A percentile compares a stretch with the other conserved stretches of the same genome.
Conservation (phyloP, 441 rosid genomes). For the Adansonia madagascariensis region DNA sequence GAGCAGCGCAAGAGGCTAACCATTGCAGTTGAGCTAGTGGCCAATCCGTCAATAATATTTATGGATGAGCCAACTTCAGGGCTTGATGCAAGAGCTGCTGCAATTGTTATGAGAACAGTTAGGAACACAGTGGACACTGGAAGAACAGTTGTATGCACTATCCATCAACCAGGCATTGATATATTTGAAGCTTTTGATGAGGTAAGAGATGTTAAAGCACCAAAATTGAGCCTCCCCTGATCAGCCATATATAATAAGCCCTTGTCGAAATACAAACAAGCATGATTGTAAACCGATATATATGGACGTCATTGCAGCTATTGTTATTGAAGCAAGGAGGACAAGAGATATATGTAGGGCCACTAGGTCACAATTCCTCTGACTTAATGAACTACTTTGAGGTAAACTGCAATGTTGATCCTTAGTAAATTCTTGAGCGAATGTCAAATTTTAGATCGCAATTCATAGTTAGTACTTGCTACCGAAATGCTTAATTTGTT, state of each 20-base stretch:
- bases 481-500: too few species aligned
- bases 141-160: conserved; percentile 85
- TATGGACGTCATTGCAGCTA: conserved; percentile 42
- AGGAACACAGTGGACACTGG: conserved; percentile 86
- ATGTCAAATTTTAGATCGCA: too few species aligned
- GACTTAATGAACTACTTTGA: conserved; percentile 49
- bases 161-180: conserved; percentile 87
- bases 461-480: too few species aligned
- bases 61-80: conserved; percentile 92
- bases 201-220: conserved; percentile 36
- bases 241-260: too few species aligned
- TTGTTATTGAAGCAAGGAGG: conserved; percentile 81
- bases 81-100: conserved; percentile 82
- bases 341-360: conserved; percentile 77
- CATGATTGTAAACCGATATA: too few species aligned
- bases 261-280: too few species aligned
- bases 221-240: too few species aligned
- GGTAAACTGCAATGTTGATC: conserved; percentile 38
- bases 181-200: conserved; percentile 84
- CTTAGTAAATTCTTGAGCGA: too few species aligned
- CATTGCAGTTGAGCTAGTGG: conserved; percentile 76
- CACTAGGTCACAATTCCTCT: conserved; percentile 59
- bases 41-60: conserved; percentile 79
- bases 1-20: conserved; percentile 85
- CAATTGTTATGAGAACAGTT: conserved; percentile 82